These are phyloP conservation scores for Colletotrichum chlorophyti DNA, from an alignment of 2,329 filamentous ascomycete genomes.

Conservation along the genomic window DNA sequence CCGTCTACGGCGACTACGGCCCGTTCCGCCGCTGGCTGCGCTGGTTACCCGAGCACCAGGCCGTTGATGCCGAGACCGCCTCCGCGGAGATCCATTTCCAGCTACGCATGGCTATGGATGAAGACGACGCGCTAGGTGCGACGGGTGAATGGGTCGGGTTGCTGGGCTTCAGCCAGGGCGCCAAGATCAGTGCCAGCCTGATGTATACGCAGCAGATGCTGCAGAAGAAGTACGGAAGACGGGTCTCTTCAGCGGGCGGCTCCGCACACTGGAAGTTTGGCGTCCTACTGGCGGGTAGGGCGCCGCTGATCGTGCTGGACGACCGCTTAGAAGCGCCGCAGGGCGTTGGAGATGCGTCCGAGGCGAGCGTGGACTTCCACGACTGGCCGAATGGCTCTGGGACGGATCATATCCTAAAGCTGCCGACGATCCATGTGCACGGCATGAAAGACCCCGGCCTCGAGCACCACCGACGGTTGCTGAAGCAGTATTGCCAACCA, in stretches of 20 bases:
- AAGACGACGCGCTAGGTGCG: constrained; percentile 55
- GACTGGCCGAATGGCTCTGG: constrained; percentile 49
- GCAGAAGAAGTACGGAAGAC: constrained; percentile 41
- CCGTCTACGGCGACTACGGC: constrained; percentile 69
- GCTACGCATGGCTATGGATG: constrained; percentile 55
- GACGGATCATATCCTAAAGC: constrained; percentile 53
- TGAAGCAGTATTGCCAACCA: constrained; percentile 65
- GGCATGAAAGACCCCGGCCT: constrained; percentile 67
- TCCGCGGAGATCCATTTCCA: constrained; percentile 46
- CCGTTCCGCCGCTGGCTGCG: constrained; percentile 71
- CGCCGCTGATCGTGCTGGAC: constrained; percentile 63
- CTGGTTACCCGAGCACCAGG: constrained; percentile 64
- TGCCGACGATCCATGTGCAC: constrained; percentile 74
- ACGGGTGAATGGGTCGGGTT: constrained; percentile 65
- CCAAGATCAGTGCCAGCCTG: constrained; percentile 65
- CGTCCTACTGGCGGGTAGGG: constrained; percentile 66
- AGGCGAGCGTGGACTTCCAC: constrained; percentile 44
- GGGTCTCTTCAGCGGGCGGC: constrained; percentile 34
- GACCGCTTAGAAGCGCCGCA: constrained; percentile 32
- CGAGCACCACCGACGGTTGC: constrained; percentile 61
- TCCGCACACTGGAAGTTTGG: constrained; percentile 62
- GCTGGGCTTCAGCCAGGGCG: constrained; percentile 73
- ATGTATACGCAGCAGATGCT: constrained; percentile 68
- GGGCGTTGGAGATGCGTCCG: constrained; percentile 34
- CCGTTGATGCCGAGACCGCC: constrained; percentile 53